A percentile compares a stretch with the other conserved stretches of the same genome.
phyloP scores from a whole-genome alignment of 2,329 filamentous ascomycete genomes.

The Epichloe baconii region DNA sequence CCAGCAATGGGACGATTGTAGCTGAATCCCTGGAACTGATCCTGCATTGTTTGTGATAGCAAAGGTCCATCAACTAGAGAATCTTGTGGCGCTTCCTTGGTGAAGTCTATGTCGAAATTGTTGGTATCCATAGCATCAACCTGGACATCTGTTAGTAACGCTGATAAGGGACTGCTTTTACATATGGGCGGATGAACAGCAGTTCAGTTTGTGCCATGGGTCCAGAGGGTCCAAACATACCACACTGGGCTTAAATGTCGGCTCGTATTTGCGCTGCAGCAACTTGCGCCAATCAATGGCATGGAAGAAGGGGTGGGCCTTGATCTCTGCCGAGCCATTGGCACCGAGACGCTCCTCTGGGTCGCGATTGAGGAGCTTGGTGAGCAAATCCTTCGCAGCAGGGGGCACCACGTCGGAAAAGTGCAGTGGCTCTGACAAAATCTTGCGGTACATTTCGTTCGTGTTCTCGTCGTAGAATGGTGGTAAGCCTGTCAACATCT shows the following conservation, averaged over 20 bases:
- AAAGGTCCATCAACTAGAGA: slow-evolving; percentile 85
- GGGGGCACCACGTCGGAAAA: slow-evolving; percentile 93
- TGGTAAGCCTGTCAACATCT: slow-evolving; percentile 95
- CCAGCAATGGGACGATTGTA: slow-evolving; percentile 95
- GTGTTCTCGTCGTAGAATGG: slow-evolving; percentile 99
- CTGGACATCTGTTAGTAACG: slow-evolving; percentile 24
- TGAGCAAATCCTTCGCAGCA: slow-evolving; percentile 83
- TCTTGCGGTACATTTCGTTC: slow-evolving; percentile 99
- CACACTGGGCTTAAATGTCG: slow-evolving; percentile 92
- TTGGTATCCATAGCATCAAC: slow-evolving; percentile 77
- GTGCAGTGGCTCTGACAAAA: slow-evolving; percentile 86
- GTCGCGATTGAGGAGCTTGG: slow-evolving; percentile 81
- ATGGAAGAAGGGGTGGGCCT: slow-evolving; percentile 97
- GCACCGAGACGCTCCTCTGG: slow-evolving; percentile 81
- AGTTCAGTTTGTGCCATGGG: too few species aligned
- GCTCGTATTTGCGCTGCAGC: slow-evolving; percentile 94
- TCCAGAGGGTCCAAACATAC: slow-evolving; percentile 41
- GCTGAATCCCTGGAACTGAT: slow-evolving; percentile 91
- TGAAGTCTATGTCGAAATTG: slow-evolving; percentile 92
- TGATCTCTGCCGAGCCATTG: slow-evolving; percentile 92
- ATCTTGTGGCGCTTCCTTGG: slow-evolving; percentile 75
- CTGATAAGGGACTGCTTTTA: not conserved
- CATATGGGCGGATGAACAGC: too few species aligned
- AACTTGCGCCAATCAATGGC: slow-evolving; percentile 98
- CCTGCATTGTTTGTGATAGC: slow-evolving; percentile 89